Evolutionary conservation across 352 stramenopile genomes (phyloP).

Genomic region (Aphanomyces astaci): DNA sequence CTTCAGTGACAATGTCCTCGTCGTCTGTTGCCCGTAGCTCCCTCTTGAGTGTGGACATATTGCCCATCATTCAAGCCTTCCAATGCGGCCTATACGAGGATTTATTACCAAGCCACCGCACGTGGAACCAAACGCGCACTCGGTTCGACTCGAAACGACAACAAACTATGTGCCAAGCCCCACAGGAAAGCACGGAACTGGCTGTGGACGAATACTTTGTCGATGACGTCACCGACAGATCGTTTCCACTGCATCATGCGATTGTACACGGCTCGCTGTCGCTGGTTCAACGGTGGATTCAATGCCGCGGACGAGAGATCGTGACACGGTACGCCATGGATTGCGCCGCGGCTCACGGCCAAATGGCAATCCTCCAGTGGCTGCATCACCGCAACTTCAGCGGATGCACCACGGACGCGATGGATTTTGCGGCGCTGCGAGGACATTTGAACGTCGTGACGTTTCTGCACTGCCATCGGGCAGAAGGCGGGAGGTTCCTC

Average conservation of each 20-base stretch:
- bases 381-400: not conserved
- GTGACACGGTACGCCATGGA: slow-evolving; percentile 6
- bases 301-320: not conserved
- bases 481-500: not conserved
- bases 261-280: not conserved
- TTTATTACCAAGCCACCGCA: not conserved
- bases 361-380: not conserved
- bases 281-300: not conserved
- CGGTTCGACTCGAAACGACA: not conserved
- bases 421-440: slow-evolving; percentile 12
- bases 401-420: slow-evolving; percentile 9
- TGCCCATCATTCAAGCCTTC: not conserved
- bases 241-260: not conserved
- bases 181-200: not conserved
- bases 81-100: not conserved
- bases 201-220: slow-evolving; percentile 7
- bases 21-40: not conserved
- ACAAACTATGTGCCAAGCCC: not conserved
- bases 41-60: not conserved
- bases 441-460: not conserved
- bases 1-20: not conserved
- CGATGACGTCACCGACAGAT: not conserved
- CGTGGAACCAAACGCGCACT: not conserved
- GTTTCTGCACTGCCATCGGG: slow-evolving; percentile 2
- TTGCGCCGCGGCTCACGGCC: not conserved